phyloP scores from a whole-genome alignment of 2,329 filamentous ascomycete genomes.

The Coniochaeta ligniaria region DNA sequence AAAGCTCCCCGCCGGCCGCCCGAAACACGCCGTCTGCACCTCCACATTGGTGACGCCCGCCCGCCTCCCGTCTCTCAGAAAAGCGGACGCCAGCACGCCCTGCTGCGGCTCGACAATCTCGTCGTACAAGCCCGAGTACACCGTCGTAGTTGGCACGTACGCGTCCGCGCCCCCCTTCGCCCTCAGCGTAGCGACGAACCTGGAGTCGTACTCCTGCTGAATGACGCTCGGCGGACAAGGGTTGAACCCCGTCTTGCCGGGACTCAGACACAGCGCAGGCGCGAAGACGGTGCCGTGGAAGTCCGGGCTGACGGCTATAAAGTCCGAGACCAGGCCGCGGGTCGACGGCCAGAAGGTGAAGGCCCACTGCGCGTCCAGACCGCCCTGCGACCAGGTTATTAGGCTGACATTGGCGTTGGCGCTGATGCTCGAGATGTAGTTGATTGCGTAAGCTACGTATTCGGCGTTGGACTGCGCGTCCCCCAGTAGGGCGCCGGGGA shows the following conservation, averaged over 20 bases:
- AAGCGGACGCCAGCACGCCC: slow-evolving; percentile 37
- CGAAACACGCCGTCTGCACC: slow-evolving; percentile 34
- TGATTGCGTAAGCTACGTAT: slow-evolving; percentile 50
- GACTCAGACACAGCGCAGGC: slow-evolving; percentile 6
- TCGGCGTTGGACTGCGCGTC: slow-evolving; percentile 46
- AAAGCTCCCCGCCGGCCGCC: slow-evolving; percentile 30
- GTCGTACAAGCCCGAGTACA: slow-evolving; percentile 40
- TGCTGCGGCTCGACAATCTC: slow-evolving; percentile 44
- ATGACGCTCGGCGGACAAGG: slow-evolving; percentile 27
- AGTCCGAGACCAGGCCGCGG: slow-evolving; percentile 33
- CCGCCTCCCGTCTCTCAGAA: slow-evolving; percentile 28
- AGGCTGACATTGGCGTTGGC: slow-evolving; percentile 29
- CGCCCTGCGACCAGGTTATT: slow-evolving; percentile 49
- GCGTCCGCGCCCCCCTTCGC: slow-evolving; percentile 38
- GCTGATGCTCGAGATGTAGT: slow-evolving; percentile 41
- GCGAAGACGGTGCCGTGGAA: slow-evolving; percentile 26
- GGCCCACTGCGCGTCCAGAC: slow-evolving; percentile 47
- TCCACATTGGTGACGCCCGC: slow-evolving; percentile 43
- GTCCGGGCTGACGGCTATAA: slow-evolving; percentile 44
- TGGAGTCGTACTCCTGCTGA: slow-evolving; percentile 38
- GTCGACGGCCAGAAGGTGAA: slow-evolving; percentile 51
- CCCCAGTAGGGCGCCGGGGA: slow-evolving; percentile 36
- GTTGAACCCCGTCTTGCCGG: slow-evolving; percentile 1
- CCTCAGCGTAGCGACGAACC: slow-evolving; percentile 34
- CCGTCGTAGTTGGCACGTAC: slow-evolving; percentile 46